Evolutionary conservation across 169 alveolate species (phyloP), one percentile per base, ranked within the genome.

Genomic region (Miamiensis avidus): DNA sequence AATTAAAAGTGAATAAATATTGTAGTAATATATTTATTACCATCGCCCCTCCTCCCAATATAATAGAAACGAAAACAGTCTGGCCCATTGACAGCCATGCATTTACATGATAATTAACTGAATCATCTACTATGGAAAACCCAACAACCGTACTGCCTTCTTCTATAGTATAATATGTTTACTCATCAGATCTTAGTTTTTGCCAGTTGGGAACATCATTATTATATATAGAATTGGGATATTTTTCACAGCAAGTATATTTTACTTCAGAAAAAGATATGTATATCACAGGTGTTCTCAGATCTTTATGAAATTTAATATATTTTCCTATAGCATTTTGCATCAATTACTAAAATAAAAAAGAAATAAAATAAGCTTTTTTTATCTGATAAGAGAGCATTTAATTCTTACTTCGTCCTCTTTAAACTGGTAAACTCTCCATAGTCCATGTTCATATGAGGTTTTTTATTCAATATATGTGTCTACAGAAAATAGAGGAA

Each of bases 61-160:
- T 90, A 30, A 93, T 81, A 30, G 94, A 93, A 0, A 93, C 93
- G 83, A 93, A 93, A n/a, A 90, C 72, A 0, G 96, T 93, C 81
- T 94, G 82, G 26, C 88, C 69, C 0, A 92, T 81, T 1, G 91
- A 82, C 28, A 92, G 78, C 0, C 88, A 90, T 4, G 96, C 91
- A 74, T 86, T 79, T 30, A 92, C 32, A 74, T 83, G 73, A 76
- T 91, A 82, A 75, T 88, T 89, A 1, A 69, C 81, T 33, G 81
- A 81, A 28, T 89, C 65, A 73, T 92, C 93, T 34, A 87, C 91
- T 15, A 88, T 85, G 30, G 93, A 25, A 49, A 82, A 77, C 78
- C 90, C 25, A 76, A 31, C 34, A 82, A 86, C 49, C 82, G 77
- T 77, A 83, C 95, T 65, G 34, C 29, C 31, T 64, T 78, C 77